A percentile compares a stretch with the other conserved stretches of the same genome.
Conservation (phyloP, 2,329 filamentous ascomycete species). For the Penicillium paneum region DNA sequence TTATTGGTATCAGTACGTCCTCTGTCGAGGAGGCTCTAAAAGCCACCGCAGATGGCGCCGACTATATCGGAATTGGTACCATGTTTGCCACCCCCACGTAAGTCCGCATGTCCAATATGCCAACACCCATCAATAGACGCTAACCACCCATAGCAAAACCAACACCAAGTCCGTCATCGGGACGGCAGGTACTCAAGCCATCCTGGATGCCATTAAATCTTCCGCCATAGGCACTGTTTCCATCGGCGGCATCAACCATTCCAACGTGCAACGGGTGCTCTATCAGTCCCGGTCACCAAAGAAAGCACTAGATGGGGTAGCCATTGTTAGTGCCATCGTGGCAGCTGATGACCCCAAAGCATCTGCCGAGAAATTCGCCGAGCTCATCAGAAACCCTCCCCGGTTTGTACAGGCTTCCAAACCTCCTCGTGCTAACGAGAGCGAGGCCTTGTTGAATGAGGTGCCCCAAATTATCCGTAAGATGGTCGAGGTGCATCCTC, state of each 20-base stretch:
- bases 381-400: constrained; percentile 50
- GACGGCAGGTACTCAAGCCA: constrained; percentile 64
- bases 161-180: constrained; percentile 82
- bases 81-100: constrained; percentile 81
- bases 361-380: constrained; percentile 59
- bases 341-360: constrained; percentile 64
- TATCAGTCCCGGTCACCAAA: constrained; percentile 60
- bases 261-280: constrained; percentile 70
- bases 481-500: constrained; percentile 63
- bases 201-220: constrained; percentile 60
- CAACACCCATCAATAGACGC: neutral
- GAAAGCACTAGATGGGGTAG: constrained; percentile 73
- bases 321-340: constrained; percentile 86
- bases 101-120: constrained; percentile 25
- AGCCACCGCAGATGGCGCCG: constrained; percentile 72
- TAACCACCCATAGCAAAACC: constrained; percentile 60
- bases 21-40: constrained; percentile 67
- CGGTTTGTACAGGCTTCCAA: constrained; percentile 33
- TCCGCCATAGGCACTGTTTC: constrained; percentile 60
- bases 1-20: constrained; percentile 86
- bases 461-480: constrained; percentile 54
- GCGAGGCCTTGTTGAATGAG: constrained; percentile 30
- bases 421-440: constrained; percentile 28
- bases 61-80: constrained; percentile 89
- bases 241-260: constrained; percentile 81